These are phyloP conservation scores for Ziziphus jujuba DNA, from an alignment of 306 rosid genomes.

Conservation along the genomic window DNA sequence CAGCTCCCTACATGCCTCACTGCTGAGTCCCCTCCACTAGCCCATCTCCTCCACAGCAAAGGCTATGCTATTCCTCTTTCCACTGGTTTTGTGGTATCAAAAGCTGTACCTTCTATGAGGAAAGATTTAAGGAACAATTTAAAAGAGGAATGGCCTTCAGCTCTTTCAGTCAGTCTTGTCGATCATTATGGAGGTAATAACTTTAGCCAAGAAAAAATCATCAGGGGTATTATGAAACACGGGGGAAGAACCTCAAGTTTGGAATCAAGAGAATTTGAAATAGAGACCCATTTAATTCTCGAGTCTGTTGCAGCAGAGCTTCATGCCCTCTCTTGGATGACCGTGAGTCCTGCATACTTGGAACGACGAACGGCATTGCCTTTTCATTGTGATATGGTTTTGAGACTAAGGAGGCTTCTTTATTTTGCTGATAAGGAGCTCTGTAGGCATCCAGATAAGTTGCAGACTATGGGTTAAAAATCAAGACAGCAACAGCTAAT, in stretches of 20 bases:
- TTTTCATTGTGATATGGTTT: conserved; percentile 95
- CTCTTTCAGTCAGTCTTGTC: conserved; percentile 81
- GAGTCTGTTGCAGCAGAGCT: conserved; percentile 93
- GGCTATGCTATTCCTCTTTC: conserved; percentile 94
- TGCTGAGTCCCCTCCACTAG: conserved; percentile 96
- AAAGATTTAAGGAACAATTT: conserved; percentile 66
- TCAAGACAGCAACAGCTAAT: conserved; percentile 15
- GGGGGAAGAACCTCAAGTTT: conserved; percentile 63
- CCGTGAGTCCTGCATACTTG: conserved; percentile 84
- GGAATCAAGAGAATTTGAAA: conserved; percentile 75
- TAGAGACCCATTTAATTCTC: conserved; percentile 74
- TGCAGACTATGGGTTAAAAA: conserved; percentile 36
- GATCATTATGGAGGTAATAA: conserved; percentile 84
- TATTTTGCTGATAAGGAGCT: conserved; percentile 97
- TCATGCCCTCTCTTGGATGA: conserved; percentile 97
- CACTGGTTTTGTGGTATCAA: conserved; percentile 87
- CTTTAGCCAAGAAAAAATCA: conserved; percentile 63
- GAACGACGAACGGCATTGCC: conserved; percentile 91
- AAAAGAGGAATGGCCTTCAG: conserved; percentile 95
- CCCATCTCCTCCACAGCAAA: conserved; percentile 98
- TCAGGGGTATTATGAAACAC: conserved; percentile 60
- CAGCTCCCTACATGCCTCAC: conserved; percentile 98
- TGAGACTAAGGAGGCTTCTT: conserved; percentile 88
- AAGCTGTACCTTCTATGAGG: conserved; percentile 90
- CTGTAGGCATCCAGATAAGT: conserved; percentile 64